Evolutionary conservation across 495 filamentous ascomycete species (phyloP).

Genomic region (Neurospora cerealis): DNA sequence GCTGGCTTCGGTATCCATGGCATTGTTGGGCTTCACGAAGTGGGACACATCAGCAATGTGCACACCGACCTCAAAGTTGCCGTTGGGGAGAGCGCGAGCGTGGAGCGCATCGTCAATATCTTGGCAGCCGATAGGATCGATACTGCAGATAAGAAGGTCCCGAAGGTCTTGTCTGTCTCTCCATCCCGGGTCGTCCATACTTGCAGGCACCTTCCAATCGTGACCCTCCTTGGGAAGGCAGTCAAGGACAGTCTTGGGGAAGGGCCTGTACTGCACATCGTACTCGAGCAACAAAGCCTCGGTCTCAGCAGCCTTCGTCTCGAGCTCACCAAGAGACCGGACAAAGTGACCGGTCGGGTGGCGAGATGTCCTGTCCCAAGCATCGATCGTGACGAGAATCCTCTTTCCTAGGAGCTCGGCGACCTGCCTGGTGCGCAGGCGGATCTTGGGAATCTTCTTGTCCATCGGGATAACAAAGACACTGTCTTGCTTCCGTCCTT

Average conservation of each 20-base stretch:
- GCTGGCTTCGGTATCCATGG: slow-evolving; percentile 93
- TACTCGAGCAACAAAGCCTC: slow-evolving; percentile 91
- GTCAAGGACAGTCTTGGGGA: slow-evolving; percentile 88
- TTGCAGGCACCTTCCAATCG: slow-evolving; percentile 80
- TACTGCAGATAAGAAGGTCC: slow-evolving; percentile 86
- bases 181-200: slow-evolving; percentile 74
- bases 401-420: slow-evolving; percentile 80
- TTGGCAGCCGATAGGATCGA: slow-evolving; percentile 91
- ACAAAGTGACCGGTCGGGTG: slow-evolving; percentile 93
- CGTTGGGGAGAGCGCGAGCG: slow-evolving; percentile 73
- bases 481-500: slow-evolving; percentile 75
- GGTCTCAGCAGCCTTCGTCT: slow-evolving; percentile 92
- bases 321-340: slow-evolving; percentile 81
- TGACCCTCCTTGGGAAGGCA: slow-evolving; percentile 89
- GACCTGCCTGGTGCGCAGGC: slow-evolving; percentile 82
- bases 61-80: slow-evolving; percentile 95
- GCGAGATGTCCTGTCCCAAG: slow-evolving; percentile 85
- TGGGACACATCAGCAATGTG: slow-evolving; percentile 98
- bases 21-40: slow-evolving; percentile 92
- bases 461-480: slow-evolving; percentile 97
- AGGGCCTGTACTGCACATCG: slow-evolving; percentile 95
- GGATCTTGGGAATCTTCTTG: slow-evolving; percentile 91
- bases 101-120: slow-evolving; percentile 98
- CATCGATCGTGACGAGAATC: slow-evolving; percentile 89
- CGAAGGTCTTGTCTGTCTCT: slow-evolving; percentile 71